A percentile compares a stretch with the other conserved stretches of the same genome.
Conservation (phyloP, 495 filamentous ascomycete genomes). For the Astrothelium macrocarpum region DNA sequence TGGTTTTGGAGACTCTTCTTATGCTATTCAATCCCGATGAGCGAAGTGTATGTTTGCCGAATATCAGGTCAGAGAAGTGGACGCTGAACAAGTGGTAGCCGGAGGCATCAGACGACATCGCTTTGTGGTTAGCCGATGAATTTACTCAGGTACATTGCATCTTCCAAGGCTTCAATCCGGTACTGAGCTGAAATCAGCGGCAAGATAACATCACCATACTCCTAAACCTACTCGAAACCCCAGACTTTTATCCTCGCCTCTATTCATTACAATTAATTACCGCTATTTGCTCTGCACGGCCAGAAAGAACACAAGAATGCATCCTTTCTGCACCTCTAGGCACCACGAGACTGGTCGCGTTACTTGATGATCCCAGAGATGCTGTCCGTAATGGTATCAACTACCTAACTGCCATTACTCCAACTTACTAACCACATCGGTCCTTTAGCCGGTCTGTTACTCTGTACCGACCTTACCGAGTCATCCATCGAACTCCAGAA, state of each 20-base stretch:
- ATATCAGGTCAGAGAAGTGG: neutral
- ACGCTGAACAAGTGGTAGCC: slow-evolving; percentile 46
- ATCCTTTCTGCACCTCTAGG: slow-evolving; percentile 80
- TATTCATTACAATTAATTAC: slow-evolving; percentile 87
- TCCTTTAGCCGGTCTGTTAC: slow-evolving; percentile 51
- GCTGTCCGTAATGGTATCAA: slow-evolving; percentile 75
- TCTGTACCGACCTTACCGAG: slow-evolving; percentile 60
- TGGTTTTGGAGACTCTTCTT: slow-evolving; percentile 86
- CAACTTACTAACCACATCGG: slow-evolving; percentile 20
- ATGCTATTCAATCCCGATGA: slow-evolving; percentile 78
- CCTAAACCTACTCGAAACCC: slow-evolving; percentile 75
- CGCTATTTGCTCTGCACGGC: slow-evolving; percentile 74
- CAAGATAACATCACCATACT: slow-evolving; percentile 95
- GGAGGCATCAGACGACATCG: slow-evolving; percentile 94
- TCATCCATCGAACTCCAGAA: slow-evolving; percentile 81
- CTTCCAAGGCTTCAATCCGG: neutral
- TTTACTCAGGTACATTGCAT: slow-evolving; percentile 69
- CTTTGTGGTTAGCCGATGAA: slow-evolving; percentile 92
- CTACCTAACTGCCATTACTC: neutral
- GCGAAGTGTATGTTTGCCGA: slow-evolving; percentile 46
- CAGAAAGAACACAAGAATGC: slow-evolving; percentile 93
- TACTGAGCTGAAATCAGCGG: slow-evolving; percentile 50
- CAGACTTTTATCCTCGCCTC: slow-evolving; percentile 86
- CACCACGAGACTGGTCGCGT: slow-evolving; percentile 73
- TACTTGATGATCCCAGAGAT: slow-evolving; percentile 77